Conservation (phyloP, 306 rosid species). For the Vigna unguiculata region DNA sequence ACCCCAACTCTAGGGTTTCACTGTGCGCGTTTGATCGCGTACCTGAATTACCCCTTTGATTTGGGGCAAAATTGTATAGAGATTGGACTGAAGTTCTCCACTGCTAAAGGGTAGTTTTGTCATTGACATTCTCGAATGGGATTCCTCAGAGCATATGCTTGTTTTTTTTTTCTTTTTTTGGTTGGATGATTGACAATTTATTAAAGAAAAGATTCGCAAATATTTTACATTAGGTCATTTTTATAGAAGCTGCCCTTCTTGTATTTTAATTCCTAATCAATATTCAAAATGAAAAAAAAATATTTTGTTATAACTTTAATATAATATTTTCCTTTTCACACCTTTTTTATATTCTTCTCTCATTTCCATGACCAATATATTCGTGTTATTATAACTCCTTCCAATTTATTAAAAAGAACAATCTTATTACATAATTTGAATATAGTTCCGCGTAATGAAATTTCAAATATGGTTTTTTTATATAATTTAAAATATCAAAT, state of each 20-base stretch:
- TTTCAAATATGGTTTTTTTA: no score
- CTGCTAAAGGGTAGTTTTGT: slow-evolving; percentile 37
- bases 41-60: slow-evolving; percentile 47
- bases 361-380: no score
- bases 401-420: no score
- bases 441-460: no score
- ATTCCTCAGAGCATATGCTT: neutral
- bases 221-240: neutral
- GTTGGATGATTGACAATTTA: neutral
- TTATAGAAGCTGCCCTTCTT: neutral
- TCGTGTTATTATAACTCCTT: no score
- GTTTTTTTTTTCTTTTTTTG: neutral
- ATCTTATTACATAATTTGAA: no score
- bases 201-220: neutral
- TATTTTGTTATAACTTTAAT: no score
- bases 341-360: no score
- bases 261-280: neutral
- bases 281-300: no score
- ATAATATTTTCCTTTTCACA: no score
- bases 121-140: neutral
- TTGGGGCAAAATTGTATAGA: slow-evolving; percentile 16
- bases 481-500: no score
- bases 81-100: neutral
- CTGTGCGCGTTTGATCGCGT: neutral
- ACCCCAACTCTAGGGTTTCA: slow-evolving; percentile 60